A percentile compares a stretch with the other conserved stretches of the same genome.
These are phyloP conservation scores for Tolypocladium endophyticum DNA, from an alignment of 2,329 filamentous ascomycete species.

Conservation along the genomic window DNA sequence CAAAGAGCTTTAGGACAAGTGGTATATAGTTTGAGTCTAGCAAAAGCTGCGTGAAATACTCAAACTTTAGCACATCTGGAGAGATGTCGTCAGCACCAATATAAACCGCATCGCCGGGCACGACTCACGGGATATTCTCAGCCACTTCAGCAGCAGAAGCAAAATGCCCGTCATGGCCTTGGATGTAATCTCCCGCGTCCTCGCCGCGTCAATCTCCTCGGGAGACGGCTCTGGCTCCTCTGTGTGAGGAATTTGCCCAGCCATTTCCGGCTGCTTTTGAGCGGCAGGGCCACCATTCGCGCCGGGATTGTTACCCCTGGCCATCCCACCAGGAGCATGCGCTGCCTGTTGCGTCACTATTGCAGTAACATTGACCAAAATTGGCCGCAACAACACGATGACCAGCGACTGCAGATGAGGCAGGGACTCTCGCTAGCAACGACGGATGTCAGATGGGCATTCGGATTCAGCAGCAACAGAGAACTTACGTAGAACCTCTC, in stretches of 20 bases:
- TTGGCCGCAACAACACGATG: conserved; percentile 83
- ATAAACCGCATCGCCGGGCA: background rate
- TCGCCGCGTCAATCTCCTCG: conserved; percentile 73
- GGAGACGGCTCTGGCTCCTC: conserved; percentile 40
- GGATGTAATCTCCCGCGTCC: conserved; percentile 75
- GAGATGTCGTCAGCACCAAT: conserved; percentile 7
- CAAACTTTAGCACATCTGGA: conserved; percentile 83
- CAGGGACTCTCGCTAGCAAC: conserved; percentile 54
- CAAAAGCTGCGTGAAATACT: conserved; percentile 87
- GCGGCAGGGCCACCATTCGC: conserved; percentile 26
- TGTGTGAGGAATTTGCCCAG: conserved; percentile 18
- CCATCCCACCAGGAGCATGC: conserved; percentile 32
- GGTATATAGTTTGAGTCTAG: conserved; percentile 94
- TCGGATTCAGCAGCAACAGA: background rate
- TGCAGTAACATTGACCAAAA: conserved; percentile 80
- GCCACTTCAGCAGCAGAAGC: conserved; percentile 87
- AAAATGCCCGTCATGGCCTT: conserved; percentile 90
- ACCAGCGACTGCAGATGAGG: conserved; percentile 86
- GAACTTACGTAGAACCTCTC: conserved; percentile 75
- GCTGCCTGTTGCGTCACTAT: conserved; percentile 53
- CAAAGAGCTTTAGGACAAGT: conserved; percentile 83
- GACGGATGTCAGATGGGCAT: background rate
- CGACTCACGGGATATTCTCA: conserved; percentile 78
- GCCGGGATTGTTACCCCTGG: conserved; percentile 25
- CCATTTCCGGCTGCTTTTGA: conserved; percentile 19